phyloP scores from a whole-genome alignment of 1,284 basidiomycete genomes.

The Pseudozyma thailandica region DNA sequence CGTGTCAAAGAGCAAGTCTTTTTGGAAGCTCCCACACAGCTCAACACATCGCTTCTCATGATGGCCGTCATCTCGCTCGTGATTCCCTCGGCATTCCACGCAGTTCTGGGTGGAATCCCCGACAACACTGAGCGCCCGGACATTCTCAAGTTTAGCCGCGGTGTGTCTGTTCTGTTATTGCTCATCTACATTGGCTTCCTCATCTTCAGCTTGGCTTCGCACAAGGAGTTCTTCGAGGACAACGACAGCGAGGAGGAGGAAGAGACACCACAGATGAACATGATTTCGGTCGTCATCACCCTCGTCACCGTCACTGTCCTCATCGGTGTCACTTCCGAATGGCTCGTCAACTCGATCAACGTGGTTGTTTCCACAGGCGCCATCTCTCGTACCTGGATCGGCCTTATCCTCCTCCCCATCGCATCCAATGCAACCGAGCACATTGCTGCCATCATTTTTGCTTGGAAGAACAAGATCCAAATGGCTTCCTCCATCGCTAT shows the following conservation, averaged over 20 bases:
- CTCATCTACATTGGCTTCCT: slow-evolving; percentile 62
- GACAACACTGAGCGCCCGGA: slow-evolving; percentile 52
- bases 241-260: slow-evolving; percentile 52
- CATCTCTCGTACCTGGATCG: slow-evolving; percentile 56
- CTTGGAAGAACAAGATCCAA: slow-evolving; percentile 62
- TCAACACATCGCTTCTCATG: slow-evolving; percentile 54
- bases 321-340: slow-evolving; percentile 62
- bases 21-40: slow-evolving; percentile 46
- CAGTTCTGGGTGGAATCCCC: slow-evolving; percentile 49
- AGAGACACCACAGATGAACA: slow-evolving; percentile 54
- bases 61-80: slow-evolving; percentile 64
- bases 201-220: slow-evolving; percentile 48
- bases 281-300: slow-evolving; percentile 41
- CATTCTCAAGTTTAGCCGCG: slow-evolving; percentile 57
- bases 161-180: slow-evolving; percentile 53
- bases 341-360: slow-evolving; percentile 58
- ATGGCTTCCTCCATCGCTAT: slow-evolving; percentile 58
- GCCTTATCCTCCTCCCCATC: slow-evolving; percentile 57
- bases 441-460: slow-evolving; percentile 55
- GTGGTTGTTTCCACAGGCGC: slow-evolving; percentile 45
- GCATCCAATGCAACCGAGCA: slow-evolving; percentile 60
- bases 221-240: slow-evolving; percentile 57
- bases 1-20: slow-evolving; percentile 57
- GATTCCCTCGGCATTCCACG: slow-evolving; percentile 62
- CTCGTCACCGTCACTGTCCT: slow-evolving; percentile 53